phyloP scores from a whole-genome alignment of 2,329 filamentous ascomycete species.

The Arthrobotrys conoides region DNA sequence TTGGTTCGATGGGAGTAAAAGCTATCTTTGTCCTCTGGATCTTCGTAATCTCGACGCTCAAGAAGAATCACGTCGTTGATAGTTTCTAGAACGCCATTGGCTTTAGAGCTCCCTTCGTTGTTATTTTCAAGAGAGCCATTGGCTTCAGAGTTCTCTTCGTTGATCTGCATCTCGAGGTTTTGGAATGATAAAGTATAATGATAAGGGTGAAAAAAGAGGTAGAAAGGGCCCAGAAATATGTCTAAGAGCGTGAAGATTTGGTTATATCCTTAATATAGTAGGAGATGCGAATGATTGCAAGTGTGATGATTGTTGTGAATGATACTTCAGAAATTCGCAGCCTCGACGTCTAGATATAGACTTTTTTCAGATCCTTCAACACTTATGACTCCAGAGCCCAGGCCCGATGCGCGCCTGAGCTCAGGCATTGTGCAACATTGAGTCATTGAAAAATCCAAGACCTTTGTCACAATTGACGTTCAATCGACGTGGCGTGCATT shows the following conservation, averaged over 20 bases:
- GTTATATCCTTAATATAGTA: too few species aligned
- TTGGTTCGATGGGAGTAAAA: background rate
- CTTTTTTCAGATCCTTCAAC: background rate
- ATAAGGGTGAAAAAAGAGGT: too few species aligned
- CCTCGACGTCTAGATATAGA: background rate
- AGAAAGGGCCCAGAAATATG: too few species aligned
- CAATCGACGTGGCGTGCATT: background rate
- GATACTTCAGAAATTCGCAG: background rate
- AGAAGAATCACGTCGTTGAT: conserved; percentile 8
- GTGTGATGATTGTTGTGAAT: background rate
- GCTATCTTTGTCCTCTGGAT: background rate
- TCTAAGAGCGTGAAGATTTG: too few species aligned
- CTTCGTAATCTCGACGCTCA: background rate
- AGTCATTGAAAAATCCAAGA: background rate
- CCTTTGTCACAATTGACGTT: background rate
- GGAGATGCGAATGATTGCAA: background rate
- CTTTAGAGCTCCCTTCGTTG: background rate
- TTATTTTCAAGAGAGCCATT: background rate
- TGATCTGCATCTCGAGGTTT: background rate
- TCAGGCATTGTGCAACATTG: background rate
- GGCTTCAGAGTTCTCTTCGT: background rate
- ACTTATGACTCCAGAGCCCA: background rate
- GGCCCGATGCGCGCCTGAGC: too few species aligned
- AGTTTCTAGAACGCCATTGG: background rate
- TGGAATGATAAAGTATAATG: too few species aligned